Evolutionary conservation across 1,139 yeast genomes (phyloP), one percentile per base, ranked within the genome.

Genomic region (Yamadazyma blattariae): DNA sequence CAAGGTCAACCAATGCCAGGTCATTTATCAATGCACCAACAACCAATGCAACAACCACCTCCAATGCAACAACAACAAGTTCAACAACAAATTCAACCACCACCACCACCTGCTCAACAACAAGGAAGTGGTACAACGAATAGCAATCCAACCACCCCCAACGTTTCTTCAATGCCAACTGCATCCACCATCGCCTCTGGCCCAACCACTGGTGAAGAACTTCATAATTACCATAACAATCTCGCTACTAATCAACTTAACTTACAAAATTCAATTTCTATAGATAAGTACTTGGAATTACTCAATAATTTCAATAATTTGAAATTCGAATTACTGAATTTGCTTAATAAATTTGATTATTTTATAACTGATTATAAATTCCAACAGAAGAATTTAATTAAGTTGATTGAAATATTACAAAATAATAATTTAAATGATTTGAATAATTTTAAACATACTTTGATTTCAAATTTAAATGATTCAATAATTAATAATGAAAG

Each of bases 341-440:
- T 46, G 10, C 29, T 38, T 16, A 46, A 46, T 33, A 46, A 45
- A 30, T 46, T 46, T 33, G 50, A 46, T 34, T 46, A 46, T 25
- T 44, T 44, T 27, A 22, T 46, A 9, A 40, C 43, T 30, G 47
- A 46, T 27, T 46, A 46, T 28, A 43, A 45, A 26, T 39, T 43
- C 30, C 47, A 44, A 25, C 48, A 45, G 23, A 44, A 42, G 33
- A 45, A 46, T 22, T 27, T 40, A 25, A 36, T 44, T 25, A 42
- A 44, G 28, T 34, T 47, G 21, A 42, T 46, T 8, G 50, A 46
- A 27, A 42, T 46, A 9, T 29, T 45, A 5, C 45, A 44, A 32
- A 32, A 32, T 20, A 44, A 44, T 23, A 39, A 45, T 27, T 24
- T 36, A 23, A 36, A 40, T 25, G 48, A 43, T 29, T 35, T 47